Evolutionary conservation across 108 stramenopile species (phyloP).

Genomic region (Epithemia pelagica): DNA sequence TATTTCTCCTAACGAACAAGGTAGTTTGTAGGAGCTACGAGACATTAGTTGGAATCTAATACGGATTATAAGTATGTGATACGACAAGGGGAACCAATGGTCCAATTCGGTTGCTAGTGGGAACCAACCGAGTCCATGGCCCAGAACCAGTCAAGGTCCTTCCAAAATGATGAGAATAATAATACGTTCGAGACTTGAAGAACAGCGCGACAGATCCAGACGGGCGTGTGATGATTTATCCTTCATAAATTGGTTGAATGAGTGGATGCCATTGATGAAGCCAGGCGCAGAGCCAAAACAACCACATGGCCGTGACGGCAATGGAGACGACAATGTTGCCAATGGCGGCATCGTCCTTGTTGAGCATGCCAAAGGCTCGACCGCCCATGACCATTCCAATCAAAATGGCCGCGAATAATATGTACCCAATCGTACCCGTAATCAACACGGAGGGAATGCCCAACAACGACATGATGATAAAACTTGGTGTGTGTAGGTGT

Average conservation of each 20-base stretch:
- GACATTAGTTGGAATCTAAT: no score
- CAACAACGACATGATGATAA: not conserved
- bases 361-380: constrained; percentile 55
- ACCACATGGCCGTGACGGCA: constrained; percentile 68
- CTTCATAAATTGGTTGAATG: constrained; percentile 85
- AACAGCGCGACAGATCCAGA: no score
- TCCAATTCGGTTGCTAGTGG: no score
- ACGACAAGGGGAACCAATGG: no score
- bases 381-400: constrained; percentile 53
- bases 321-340: constrained; percentile 77
- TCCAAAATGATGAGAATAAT: no score
- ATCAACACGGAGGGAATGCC: constrained; percentile 61
- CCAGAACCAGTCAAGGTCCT: no score
- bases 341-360: constrained; percentile 81
- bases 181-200: no score
- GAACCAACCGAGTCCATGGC: no score
- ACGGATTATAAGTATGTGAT: no score
- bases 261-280: constrained; percentile 94
- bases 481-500: not conserved
- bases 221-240: no score
- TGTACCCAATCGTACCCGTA: constrained; percentile 72
- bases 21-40: no score
- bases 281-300: constrained; percentile 87
- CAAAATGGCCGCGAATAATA: constrained; percentile 50
- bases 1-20: no score